Evolutionary conservation across 495 filamentous ascomycete species (phyloP).

Genomic region (Penicillium robsamsonii): DNA sequence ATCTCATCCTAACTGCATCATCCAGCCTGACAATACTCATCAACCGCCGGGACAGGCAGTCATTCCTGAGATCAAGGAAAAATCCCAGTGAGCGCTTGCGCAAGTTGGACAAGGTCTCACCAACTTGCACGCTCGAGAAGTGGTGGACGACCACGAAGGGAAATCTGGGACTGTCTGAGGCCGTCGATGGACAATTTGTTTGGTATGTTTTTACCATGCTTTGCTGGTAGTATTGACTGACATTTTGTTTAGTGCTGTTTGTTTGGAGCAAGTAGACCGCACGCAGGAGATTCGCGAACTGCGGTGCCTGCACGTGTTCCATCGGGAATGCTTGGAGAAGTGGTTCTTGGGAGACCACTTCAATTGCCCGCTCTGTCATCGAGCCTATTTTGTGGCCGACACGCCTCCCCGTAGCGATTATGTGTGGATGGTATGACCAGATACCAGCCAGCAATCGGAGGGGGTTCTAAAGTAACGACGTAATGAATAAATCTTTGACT

Average conservation of each 20-base stretch:
- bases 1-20: conserved; percentile 5
- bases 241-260: conserved; percentile 34
- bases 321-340: conserved; percentile 46
- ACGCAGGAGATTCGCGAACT: conserved; percentile 44
- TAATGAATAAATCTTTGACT: conserved; percentile 5
- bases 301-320: conserved; percentile 47
- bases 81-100: conserved; percentile 37
- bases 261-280: conserved; percentile 42
- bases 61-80: conserved; percentile 25
- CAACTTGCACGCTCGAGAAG: conserved; percentile 41
- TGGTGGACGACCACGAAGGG: conserved; percentile 44
- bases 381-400: conserved; percentile 38
- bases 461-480: background rate
- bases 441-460: background rate
- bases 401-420: conserved; percentile 37
- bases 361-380: conserved; percentile 46
- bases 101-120: conserved; percentile 41
- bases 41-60: conserved; percentile 36
- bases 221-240: conserved; percentile 2
- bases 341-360: conserved; percentile 47
- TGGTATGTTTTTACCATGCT: conserved; percentile 30
- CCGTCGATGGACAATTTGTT: conserved; percentile 41
- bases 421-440: conserved; percentile 44
- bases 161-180: conserved; percentile 35
- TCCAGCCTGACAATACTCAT: conserved; percentile 37